These are phyloP conservation scores for Candida vaughaniae DNA, from an alignment of 805 yeast genomes.

Conservation along the genomic window DNA sequence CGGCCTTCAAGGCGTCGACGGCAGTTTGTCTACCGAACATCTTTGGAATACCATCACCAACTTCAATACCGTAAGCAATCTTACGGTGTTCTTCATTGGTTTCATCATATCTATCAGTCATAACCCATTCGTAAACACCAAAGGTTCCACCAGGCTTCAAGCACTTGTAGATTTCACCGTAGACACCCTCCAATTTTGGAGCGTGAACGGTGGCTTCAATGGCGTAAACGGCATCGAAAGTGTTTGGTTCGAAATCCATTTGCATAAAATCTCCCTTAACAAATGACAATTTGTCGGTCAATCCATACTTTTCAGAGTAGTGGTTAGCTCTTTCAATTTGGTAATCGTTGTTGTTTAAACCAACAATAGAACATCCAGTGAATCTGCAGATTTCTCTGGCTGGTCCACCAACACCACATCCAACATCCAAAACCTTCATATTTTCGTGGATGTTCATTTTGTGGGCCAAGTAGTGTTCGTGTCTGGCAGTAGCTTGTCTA, in stretches of 20 bases:
- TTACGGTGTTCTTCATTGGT: constrained; percentile 84
- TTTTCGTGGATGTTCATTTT: constrained; percentile 76
- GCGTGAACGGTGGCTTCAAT: constrained; percentile 99
- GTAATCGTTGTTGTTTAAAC: constrained; percentile 95
- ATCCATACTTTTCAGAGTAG: constrained; percentile 65
- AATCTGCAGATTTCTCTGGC: constrained; percentile 94
- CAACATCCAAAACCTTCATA: constrained; percentile 93
- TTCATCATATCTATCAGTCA: constrained; percentile 93
- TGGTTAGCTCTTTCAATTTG: constrained; percentile 88
- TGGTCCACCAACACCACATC: constrained; percentile 99
- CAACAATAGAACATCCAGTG: constrained; percentile 82
- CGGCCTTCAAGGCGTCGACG: constrained; percentile 75
- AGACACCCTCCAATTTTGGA: constrained; percentile 93
- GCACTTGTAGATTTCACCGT: constrained; percentile 89
- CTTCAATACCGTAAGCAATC: constrained; percentile 94
- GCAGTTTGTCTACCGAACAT: constrained; percentile 89
- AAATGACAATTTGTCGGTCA: constrained; percentile 73
- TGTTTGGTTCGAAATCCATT: constrained; percentile 88
- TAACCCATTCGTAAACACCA: constrained; percentile 99
- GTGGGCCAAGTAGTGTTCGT: constrained; percentile 90
- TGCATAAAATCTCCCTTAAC: constrained; percentile 99
- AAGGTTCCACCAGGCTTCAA: constrained; percentile 97
- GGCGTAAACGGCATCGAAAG: constrained; percentile 96
- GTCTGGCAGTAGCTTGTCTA: constrained; percentile 93
- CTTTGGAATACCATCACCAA: constrained; percentile 98